Evolutionary conservation across 73 alveolate genomes (phyloP), one percentile per base, ranked within the genome.

Genomic region (Halteria grandinella): DNA sequence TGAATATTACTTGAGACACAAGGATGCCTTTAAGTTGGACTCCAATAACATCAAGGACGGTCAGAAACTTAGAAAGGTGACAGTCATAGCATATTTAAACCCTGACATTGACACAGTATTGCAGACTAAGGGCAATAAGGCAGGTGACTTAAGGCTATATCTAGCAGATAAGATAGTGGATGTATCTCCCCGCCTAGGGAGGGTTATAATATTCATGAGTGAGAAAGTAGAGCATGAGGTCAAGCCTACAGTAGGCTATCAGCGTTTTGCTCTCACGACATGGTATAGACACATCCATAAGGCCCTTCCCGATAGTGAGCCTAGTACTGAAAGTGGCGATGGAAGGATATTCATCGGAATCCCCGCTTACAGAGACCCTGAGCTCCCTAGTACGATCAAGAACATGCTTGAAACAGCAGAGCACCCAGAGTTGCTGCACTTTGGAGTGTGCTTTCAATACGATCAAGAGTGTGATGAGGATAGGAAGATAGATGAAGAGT

Each of bases 201-300:
- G 92, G 49, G 28, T 40, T 0, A 54, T 83, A 0, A 5, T 83
- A 11, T 83, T 83, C 50, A 59, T 69, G 28, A 49, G 82, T 58
- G 87, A 83, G 51, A 29, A 23, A 0, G 41, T 83, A 10, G 84
- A 69, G 57, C 92, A 83, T 72, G 92, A 83, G 51, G 92, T 83
- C 5, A 72, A 66, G 20, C 87, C 87, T 6, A 55, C 79, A 0
- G 21, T 20, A 7, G 75, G 62, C 1, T 66, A 44, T 66, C 11
- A 83, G 39, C 72, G 92, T 32, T 83, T 58, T 47, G 92, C 92
- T 36, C 20, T 83, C 1, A 69, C 92, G 18, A 25, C 55, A 1
- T 83, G 92, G 92, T 83, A 73, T 39, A 44, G 48, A 25, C 92
- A 74, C 41, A 47, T 34, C 3, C 48, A 54, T 50, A 50, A 23